Evolutionary conservation across 441 rosid species (phyloP), one percentile per base, ranked within the genome.

Genomic region (Arabidopsis lyrata): DNA sequence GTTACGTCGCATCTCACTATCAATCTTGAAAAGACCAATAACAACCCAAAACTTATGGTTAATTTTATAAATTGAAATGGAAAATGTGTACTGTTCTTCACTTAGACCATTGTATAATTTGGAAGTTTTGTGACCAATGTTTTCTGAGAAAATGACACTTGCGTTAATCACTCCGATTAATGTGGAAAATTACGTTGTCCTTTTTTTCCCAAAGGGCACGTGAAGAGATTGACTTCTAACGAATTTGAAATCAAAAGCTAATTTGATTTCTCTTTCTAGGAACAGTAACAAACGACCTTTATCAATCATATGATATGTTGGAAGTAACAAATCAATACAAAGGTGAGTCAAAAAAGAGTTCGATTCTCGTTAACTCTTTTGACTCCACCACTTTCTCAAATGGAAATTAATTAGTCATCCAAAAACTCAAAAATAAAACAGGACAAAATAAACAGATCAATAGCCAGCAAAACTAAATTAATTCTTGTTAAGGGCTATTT

Each of bases 371-470:
- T 61, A 4, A 32, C 61, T 56, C 61, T 15, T 32, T 8, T 10
- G 6, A 56, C 14, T 15, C 55, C 29, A 66, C 73, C 47, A 3
- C 4, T 4, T 38, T 18, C 27, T 34, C n/a, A 57, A 48, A 57
- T 66, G 57, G 55, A 64, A 73, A 50, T 3, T n/a, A 55, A 55
- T 10, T 18, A 10, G 22, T 38, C 38, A 31, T 50, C 54, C 29
- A 13, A 39, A 71, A 38, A 69, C 45, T 16, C 5, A 15, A 15
- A 36, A 13, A 56, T 24, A 63, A 57, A 14, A 35, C 5, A 68
- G 70, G 56, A 86, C 97, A 56, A 89, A 85, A 67, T 95, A 36
- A 35, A 58, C 10, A 20, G 63, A 58, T 35, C 9, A 36, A 38
- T 36, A 60, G 47, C 47, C 15, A 35, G 5, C 63, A 58, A 18